Conservation (phyloP, 108 stramenopile genomes). For the Pseudonitzschia pungens region DNA sequence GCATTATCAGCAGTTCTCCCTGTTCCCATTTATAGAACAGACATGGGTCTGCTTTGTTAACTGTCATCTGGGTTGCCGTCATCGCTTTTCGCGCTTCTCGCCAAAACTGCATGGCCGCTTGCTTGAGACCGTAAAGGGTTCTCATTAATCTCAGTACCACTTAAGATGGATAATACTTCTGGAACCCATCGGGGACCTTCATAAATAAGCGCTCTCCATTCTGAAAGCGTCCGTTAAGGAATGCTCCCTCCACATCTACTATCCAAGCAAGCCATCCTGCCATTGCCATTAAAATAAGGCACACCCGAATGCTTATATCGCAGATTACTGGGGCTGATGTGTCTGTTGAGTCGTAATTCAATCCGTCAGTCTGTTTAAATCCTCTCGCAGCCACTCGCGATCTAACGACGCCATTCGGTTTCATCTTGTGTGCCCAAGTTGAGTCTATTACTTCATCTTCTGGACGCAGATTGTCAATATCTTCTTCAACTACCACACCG, state of each 20-base stretch:
- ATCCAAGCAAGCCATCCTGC: constrained; percentile 24
- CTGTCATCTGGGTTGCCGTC: background rate
- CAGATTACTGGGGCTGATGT: constrained; percentile 37
- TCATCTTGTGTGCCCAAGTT: constrained; percentile 44
- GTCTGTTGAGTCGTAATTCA: constrained; percentile 29
- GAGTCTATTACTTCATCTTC: background rate
- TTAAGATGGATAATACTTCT: constrained; percentile 27
- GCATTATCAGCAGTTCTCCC: constrained; percentile 21
- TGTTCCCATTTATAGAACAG: constrained; percentile 28
- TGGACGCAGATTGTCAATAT: background rate
- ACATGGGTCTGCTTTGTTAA: constrained; percentile 30
- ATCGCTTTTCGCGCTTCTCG: background rate
- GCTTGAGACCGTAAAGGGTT: constrained; percentile 41
- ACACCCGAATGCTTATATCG: constrained; percentile 24
- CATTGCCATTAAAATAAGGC: constrained; percentile 35
- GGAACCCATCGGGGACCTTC: constrained; percentile 38
- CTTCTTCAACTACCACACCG: no score
- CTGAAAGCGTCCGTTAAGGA: constrained; percentile 31
- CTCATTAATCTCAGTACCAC: constrained; percentile 14
- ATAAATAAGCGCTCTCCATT: constrained; percentile 19
- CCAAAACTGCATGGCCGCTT: constrained; percentile 42
- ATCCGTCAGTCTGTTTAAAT: constrained; percentile 32
- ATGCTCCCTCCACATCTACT: constrained; percentile 39
- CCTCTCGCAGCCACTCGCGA: constrained; percentile 39
- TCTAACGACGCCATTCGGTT: constrained; percentile 35